Percentiles rank a stretch among this genome's conserved stretches.
phyloP scores from a whole-genome alignment of 352 stramenopile species.

The Phytophthora aleatoria region DNA sequence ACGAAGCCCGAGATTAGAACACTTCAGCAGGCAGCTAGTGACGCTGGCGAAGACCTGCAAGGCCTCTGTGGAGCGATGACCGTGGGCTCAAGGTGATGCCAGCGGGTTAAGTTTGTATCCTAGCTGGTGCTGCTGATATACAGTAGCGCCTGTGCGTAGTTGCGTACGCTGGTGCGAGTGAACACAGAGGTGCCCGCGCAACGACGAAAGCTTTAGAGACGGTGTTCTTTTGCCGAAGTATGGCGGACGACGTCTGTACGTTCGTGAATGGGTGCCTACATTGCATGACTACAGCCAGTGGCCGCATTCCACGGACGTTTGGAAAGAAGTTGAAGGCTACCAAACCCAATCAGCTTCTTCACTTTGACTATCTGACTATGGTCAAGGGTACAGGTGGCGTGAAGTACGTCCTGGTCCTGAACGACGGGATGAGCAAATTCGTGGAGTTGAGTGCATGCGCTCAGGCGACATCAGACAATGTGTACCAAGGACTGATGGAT shows the following conservation, averaged over 20 bases:
- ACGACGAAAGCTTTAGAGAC: constrained; percentile 19
- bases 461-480: not conserved
- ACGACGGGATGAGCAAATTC: constrained; percentile 40
- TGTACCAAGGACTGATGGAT: not conserved
- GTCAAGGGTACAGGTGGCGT: constrained; percentile 2
- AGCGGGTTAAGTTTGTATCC: constrained; percentile 31
- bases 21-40: not conserved
- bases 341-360: constrained; percentile 39
- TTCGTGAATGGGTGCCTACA: constrained; percentile 27
- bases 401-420: constrained; percentile 36
- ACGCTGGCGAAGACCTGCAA: not conserved
- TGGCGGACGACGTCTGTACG: constrained; percentile 7
- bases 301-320: constrained; percentile 15
- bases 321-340: constrained; percentile 27
- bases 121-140: constrained; percentile 12
- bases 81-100: not conserved
- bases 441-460: constrained; percentile 8
- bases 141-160: constrained; percentile 30
- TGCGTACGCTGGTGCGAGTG: constrained; percentile 22
- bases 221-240: constrained; percentile 20
- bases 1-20: not conserved
- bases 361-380: constrained; percentile 41
- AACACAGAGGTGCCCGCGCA: constrained; percentile 25
- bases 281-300: constrained; percentile 9
- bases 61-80: constrained; percentile 4